Evolutionary conservation across 148 eudicot genomes (phyloP).

Genomic region (Gaultheria prostrata): DNA sequence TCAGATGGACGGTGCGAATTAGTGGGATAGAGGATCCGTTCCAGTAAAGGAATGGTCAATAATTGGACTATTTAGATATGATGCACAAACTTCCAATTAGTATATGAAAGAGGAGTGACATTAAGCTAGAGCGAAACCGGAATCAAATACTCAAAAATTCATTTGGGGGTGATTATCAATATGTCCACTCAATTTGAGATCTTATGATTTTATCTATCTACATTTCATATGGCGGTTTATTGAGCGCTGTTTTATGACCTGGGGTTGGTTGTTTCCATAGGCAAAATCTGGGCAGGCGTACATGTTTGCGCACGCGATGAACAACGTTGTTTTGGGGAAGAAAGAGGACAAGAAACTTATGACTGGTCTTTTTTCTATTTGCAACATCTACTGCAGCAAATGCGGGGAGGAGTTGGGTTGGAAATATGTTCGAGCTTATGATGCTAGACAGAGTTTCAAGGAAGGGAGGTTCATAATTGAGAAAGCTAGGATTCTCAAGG

Average conservation of each 20-base stretch:
- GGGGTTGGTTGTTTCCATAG: constrained; percentile 11
- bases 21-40: no score
- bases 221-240: no score
- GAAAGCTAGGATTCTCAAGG: constrained; percentile 42
- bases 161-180: no score
- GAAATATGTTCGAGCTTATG: constrained; percentile 43
- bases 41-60: no score
- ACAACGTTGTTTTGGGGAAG: constrained; percentile 40
- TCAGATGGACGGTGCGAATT: no score
- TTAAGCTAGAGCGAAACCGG: no score
- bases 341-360: constrained; percentile 34
- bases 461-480: constrained; percentile 45
- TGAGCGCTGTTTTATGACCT: background rate
- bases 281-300: constrained; percentile 44
- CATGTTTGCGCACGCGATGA: constrained; percentile 45
- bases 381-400: constrained; percentile 37
- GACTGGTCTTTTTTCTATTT: constrained; percentile 32
- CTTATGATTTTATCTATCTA: no score
- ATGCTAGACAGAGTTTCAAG: constrained; percentile 34
- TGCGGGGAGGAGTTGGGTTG: constrained; percentile 56
- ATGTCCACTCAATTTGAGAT: no score
- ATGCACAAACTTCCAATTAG: no score
- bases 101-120: no score
- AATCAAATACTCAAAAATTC: no score
- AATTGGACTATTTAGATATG: no score